Evolutionary conservation across 257 asterid species (phyloP), one percentile per base, ranked within the genome.

Genomic region (Orobanche coerulescens): DNA sequence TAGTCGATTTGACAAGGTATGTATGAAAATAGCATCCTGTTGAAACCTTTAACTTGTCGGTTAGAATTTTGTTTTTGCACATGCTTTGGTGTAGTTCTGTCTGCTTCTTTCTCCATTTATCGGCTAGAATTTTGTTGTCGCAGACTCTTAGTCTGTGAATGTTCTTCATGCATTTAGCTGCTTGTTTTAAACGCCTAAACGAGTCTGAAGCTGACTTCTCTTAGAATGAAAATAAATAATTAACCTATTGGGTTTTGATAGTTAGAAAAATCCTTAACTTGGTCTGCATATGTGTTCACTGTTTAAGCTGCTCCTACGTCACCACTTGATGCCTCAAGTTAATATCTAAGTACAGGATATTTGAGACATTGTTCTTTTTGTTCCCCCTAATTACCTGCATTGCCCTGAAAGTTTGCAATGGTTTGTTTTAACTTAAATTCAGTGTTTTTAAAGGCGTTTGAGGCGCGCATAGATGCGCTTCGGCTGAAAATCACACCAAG

Each of bases 1-100:
- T 60, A 84, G 90, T 67, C 90, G 95, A 67, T 93, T 90, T 78
- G 99, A 93, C 79, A 93, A 93, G 94, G 99, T 85, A 74, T 54
- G 37, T 26, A 10, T 63, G 70, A 25, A 28, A 72, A 18, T 57
- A 31, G 13, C 28, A 42, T 33, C 51, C 20, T 59, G 44, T 53
- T 62, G 30, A 44, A 15, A 28, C 62, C 44, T 65, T 42, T 14
- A 6, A 39, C 34, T 25, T 47, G 31, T 42, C n/a, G n/a, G n/a
- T n/a, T n/a, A n/a, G n/a, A n/a, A n/a, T 34, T 31, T 30, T 37
- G 13, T 37, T 20, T 34, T 58, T 44, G 60, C 40, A 65, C 22
- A 30, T 19, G n/a, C 54, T 44, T 56, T 13, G 15, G 36, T 15
- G 33, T 34, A 46, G 2, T 73, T 64, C 46, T 49, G 30, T 19